A percentile compares a stretch with the other conserved stretches of the same genome.
phyloP scores from a whole-genome alignment of 2,329 filamentous ascomycete species.

The Penicillium capsulatum region DNA sequence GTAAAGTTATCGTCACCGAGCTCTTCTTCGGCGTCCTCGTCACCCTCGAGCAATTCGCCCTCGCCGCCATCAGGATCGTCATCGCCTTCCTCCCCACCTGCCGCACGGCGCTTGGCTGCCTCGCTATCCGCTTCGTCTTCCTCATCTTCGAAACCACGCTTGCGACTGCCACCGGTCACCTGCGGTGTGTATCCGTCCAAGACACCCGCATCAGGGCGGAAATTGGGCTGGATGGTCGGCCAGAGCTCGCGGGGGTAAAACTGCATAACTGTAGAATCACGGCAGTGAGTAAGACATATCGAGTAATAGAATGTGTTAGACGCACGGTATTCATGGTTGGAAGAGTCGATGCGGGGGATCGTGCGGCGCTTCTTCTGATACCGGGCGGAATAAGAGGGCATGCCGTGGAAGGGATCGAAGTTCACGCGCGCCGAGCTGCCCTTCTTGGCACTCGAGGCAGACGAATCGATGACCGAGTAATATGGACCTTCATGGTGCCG shows the following conservation, averaged over 20 bases:
- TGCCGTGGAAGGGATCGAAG: conserved; percentile 60
- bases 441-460: conserved; percentile 41
- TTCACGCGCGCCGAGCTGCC: conserved; percentile 43
- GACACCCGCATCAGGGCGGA: conserved; percentile 33
- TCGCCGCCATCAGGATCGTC: conserved; percentile 30
- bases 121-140: conserved; percentile 40
- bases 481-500: conserved; percentile 57
- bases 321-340: conserved; percentile 52
- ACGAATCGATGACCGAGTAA: conserved; percentile 51
- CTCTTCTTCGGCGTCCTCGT: conserved; percentile 50
- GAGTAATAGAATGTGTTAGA: conserved; percentile 11
- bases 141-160: conserved; percentile 45
- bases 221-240: conserved; percentile 49
- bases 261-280: conserved; percentile 44
- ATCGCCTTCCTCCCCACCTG: conserved; percentile 24
- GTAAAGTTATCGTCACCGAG: conserved; percentile 58
- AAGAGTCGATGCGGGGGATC: conserved; percentile 49
- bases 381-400: conserved; percentile 57
- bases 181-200: conserved; percentile 27
- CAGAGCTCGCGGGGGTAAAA: conserved; percentile 59
- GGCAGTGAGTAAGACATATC: not conserved
- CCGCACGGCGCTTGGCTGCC: conserved; percentile 30
- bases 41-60: conserved; percentile 32
- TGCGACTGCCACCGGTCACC: conserved; percentile 19
- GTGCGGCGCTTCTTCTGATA: conserved; percentile 55